Conservation (phyloP, 2,329 filamentous ascomycete species). For the Fusarium odoratissimum region DNA sequence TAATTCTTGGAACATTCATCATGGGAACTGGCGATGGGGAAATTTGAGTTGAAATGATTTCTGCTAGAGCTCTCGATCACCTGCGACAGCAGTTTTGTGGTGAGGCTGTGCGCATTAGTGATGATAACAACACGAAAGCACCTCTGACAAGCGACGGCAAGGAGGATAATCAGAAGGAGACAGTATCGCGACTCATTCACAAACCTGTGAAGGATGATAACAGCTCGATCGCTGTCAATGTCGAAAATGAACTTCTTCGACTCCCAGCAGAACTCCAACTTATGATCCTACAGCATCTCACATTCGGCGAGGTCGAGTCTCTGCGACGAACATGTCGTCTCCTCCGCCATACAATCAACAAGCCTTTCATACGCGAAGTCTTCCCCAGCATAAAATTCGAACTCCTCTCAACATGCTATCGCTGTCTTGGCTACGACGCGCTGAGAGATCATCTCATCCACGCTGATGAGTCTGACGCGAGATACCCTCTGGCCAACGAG, state of each 20-base stretch:
- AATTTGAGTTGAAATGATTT: not conserved
- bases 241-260: constrained; percentile 43
- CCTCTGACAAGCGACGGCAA: not conserved
- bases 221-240: not conserved
- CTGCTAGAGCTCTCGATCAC: not conserved
- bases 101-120: not conserved
- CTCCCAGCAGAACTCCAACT: constrained; percentile 58
- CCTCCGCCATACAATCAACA: constrained; percentile 51
- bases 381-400: constrained; percentile 49
- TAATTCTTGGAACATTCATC: not conserved
- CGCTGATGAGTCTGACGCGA: constrained; percentile 44
- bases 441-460: constrained; percentile 49
- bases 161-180: not conserved
- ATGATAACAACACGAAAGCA: not conserved
- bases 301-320: constrained; percentile 57
- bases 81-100: constrained; percentile 4
- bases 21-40: not conserved
- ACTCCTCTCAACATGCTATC: constrained; percentile 55
- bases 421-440: constrained; percentile 52
- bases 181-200: not conserved
- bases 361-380: constrained; percentile 50
- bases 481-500: constrained; percentile 54
- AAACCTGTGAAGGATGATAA: rapidly evolving
- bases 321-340: constrained; percentile 55
- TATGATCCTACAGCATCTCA: constrained; percentile 54